These are phyloP conservation scores for Penicillium polonicum DNA, from an alignment of 2,329 filamentous ascomycete species.

Conservation along the genomic window DNA sequence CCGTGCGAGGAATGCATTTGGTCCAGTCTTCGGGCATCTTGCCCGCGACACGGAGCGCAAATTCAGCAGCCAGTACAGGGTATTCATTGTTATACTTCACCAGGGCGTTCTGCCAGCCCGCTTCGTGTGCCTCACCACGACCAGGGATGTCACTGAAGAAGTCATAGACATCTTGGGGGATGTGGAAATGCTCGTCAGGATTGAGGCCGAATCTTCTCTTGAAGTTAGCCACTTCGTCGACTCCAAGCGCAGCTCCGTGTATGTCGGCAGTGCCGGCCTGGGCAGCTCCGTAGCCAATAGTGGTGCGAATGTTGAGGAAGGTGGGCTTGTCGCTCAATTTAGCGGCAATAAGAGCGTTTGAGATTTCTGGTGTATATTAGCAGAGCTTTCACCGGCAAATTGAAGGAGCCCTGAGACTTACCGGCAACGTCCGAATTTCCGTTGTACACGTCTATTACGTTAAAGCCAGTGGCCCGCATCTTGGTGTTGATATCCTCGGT, in stretches of 20 bases:
- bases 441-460: constrained; percentile 55
- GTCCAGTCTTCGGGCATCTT: constrained; percentile 52
- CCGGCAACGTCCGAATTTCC: constrained; percentile 52
- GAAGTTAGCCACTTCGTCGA: constrained; percentile 55
- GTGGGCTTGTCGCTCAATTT: constrained; percentile 49
- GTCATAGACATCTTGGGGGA: constrained; percentile 47
- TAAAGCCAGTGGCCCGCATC: constrained; percentile 57
- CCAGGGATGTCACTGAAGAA: constrained; percentile 54
- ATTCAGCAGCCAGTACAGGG: constrained; percentile 51
- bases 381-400: not conserved
- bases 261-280: constrained; percentile 50
- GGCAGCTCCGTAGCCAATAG: constrained; percentile 54
- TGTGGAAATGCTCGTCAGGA: constrained; percentile 48
- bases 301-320: constrained; percentile 58
- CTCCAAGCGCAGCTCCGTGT: constrained; percentile 59
- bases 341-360: constrained; percentile 43
- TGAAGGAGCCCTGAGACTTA: constrained; percentile 11
- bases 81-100: constrained; percentile 44
- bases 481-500: constrained; percentile 58
- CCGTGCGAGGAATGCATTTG: constrained; percentile 48
- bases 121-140: constrained; percentile 48
- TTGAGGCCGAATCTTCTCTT: constrained; percentile 54
- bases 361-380: constrained; percentile 10
- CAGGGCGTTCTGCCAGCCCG: constrained; percentile 52
- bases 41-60: constrained; percentile 50